Evolutionary conservation across 306 rosid species (phyloP).

Genomic region (Vigna reflexopilosa): DNA sequence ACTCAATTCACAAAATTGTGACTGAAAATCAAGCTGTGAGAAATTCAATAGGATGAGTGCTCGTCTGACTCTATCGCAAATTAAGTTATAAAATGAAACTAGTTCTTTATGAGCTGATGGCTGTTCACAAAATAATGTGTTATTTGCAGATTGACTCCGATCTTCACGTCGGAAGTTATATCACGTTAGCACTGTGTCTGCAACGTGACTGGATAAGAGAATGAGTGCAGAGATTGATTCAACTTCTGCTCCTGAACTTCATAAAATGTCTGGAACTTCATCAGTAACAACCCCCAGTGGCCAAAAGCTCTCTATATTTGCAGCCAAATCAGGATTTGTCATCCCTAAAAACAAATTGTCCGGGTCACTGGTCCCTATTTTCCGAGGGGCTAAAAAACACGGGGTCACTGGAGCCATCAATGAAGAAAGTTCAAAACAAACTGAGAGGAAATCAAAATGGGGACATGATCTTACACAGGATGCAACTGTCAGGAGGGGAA

Average conservation of each 20-base stretch:
- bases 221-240: slow-evolving; percentile 61
- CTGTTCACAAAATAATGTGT: not conserved
- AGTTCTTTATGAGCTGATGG: not conserved
- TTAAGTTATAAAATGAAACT: slow-evolving; percentile 1
- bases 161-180: not conserved
- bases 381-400: slow-evolving; percentile 61
- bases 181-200: not conserved
- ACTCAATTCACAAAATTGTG: not conserved
- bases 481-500: slow-evolving; percentile 71
- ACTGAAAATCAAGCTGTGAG: not conserved
- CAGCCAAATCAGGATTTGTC: slow-evolving; percentile 87
- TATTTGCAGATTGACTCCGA: slow-evolving; percentile 37
- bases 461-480: slow-evolving; percentile 79
- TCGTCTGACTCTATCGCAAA: slow-evolving; percentile 5
- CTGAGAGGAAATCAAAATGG: slow-evolving; percentile 83
- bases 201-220: slow-evolving; percentile 44
- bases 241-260: slow-evolving; percentile 53
- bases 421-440: slow-evolving; percentile 66
- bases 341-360: slow-evolving; percentile 93
- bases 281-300: slow-evolving; percentile 54
- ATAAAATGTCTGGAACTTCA: slow-evolving; percentile 68
- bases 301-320: slow-evolving; percentile 81
- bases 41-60: not conserved
- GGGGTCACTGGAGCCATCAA: slow-evolving; percentile 57
- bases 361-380: slow-evolving; percentile 83